Percentiles rank a stretch among this genome's conserved stretches.
phyloP scores from a whole-genome alignment of 2,329 filamentous ascomycete species.

The Cryphonectria parasitica region DNA sequence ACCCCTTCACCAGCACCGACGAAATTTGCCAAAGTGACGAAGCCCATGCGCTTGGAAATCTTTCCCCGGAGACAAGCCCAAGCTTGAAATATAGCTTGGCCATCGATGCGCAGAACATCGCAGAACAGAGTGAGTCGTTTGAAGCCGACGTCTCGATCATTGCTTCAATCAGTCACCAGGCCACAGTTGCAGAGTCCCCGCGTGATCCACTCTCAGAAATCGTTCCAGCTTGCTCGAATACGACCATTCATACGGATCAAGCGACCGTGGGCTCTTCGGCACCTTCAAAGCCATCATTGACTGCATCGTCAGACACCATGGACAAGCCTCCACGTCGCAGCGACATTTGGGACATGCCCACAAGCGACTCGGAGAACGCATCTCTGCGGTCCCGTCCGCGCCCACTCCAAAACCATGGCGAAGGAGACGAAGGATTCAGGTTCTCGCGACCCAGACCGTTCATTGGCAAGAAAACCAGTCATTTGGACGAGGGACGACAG shows the following conservation, averaged over 20 bases:
- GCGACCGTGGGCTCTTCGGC: conserved; percentile 16
- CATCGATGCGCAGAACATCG: conserved; percentile 7
- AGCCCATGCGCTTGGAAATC: conserved; percentile 17
- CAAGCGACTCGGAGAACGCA: not conserved
- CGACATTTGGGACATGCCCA: not conserved
- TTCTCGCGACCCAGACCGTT: conserved; percentile 38
- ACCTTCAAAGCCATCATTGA: not conserved
- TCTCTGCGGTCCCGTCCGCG: not conserved
- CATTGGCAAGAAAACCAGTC: conserved; percentile 32
- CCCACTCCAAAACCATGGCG: not conserved
- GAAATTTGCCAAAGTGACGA: conserved; percentile 15
- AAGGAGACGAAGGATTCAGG: conserved; percentile 28
- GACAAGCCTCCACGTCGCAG: not conserved
- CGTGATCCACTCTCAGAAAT: conserved; percentile 2
- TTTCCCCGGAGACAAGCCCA: conserved; percentile 22
- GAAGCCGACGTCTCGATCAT: not conserved
- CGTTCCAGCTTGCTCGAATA: not conserved
- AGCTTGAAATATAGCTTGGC: not conserved
- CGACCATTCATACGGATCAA: conserved; percentile 10
- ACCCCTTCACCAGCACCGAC: conserved; percentile 8
- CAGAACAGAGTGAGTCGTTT: not conserved
- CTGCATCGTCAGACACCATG: not conserved
- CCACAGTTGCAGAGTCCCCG: conserved; percentile 10
- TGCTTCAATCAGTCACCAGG: conserved; percentile 26
- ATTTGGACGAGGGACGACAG: conserved; percentile 18